Percentiles rank a stretch among this genome's conserved stretches.
Conservation (phyloP, 1,284 basidiomycete species). For the Cerrena zonata region DNA sequence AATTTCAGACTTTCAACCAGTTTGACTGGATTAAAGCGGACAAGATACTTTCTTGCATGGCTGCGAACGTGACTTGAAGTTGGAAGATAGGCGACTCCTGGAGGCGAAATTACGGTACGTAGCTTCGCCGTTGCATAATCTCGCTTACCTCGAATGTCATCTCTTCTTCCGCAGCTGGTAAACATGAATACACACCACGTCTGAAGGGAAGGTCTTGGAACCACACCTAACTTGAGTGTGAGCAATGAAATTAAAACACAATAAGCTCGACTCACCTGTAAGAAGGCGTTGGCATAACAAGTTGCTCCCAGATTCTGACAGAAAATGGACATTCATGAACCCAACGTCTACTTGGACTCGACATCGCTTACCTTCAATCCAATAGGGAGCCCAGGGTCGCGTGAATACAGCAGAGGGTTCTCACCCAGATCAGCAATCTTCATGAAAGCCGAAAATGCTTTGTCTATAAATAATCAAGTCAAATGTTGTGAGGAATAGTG, state of each 20-base stretch:
- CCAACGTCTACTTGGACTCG: slow-evolving; percentile 1
- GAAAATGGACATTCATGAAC: slow-evolving; percentile 7
- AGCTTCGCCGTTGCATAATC: background rate
- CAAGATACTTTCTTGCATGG: slow-evolving; percentile 67
- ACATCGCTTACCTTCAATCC: slow-evolving; percentile 69
- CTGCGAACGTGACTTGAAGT: slow-evolving; percentile 73
- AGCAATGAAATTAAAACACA: background rate
- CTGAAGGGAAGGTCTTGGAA: slow-evolving; percentile 58
- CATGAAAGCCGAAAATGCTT: slow-evolving; percentile 46
- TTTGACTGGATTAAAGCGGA: slow-evolving; percentile 75
- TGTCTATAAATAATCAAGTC: slow-evolving; percentile 34
- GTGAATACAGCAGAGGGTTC: slow-evolving; percentile 46
- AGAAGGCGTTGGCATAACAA: slow-evolving; percentile 87
- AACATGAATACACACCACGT: slow-evolving; percentile 49
- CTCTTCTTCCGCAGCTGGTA: slow-evolving; percentile 44
- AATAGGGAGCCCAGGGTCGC: slow-evolving; percentile 59
- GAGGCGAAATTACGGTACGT: slow-evolving; percentile 6
- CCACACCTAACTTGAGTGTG: slow-evolving; percentile 39
- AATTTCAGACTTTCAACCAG: slow-evolving; percentile 79
- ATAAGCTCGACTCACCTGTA: slow-evolving; percentile 59
- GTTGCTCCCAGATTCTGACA: slow-evolving; percentile 85
- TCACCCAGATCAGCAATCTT: slow-evolving; percentile 46
- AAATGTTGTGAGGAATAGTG: background rate
- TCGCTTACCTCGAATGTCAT: slow-evolving; percentile 47
- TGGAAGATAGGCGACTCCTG: slow-evolving; percentile 71